Percentiles rank a stretch among this genome's conserved stretches.
Evolutionary conservation across 768 basidiomycete species (phyloP).

Genomic region (Boletales sp.): DNA sequence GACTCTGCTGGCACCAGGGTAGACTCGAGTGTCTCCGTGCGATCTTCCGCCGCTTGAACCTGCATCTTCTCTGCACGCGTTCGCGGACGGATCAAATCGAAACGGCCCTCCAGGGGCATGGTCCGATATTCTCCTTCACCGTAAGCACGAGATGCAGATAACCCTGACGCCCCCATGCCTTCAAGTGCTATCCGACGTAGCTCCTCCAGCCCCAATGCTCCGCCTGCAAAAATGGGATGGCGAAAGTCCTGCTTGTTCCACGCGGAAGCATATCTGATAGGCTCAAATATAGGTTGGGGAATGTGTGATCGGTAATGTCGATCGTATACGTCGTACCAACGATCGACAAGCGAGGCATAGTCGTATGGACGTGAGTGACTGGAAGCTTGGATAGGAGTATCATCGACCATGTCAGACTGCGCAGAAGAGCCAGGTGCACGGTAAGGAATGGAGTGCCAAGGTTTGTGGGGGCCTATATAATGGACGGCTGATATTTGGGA

Average conservation of each 20-base stretch:
- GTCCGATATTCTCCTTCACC: constrained; percentile 74
- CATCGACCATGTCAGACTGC: constrained; percentile 30
- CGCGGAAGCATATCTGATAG: constrained; percentile 64
- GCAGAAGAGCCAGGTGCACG: constrained; percentile 55
- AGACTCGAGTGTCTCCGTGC: constrained; percentile 16
- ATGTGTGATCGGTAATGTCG: constrained; percentile 69
- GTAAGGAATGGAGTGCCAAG: constrained; percentile 77
- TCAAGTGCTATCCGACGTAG: constrained; percentile 33
- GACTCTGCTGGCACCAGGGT: constrained; percentile 6
- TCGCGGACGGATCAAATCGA: constrained; percentile 72
- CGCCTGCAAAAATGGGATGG: constrained; percentile 5
- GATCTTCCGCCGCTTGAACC: background rate
- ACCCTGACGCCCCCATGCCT: constrained; percentile 22
- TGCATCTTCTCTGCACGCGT: constrained; percentile 21
- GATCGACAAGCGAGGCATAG: constrained; percentile 79
- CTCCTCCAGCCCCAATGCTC: constrained; percentile 40
- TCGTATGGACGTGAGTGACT: constrained; percentile 54
- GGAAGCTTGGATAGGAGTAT: constrained; percentile 14
- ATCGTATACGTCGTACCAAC: constrained; percentile 92
- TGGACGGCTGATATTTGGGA: constrained; percentile 83
- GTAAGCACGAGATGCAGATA: constrained; percentile 6
- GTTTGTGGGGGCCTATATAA: constrained; percentile 95
- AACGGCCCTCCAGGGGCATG: constrained; percentile 82
- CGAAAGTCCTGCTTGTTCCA: constrained; percentile 55
- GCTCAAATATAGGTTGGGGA: constrained; percentile 40